Percentiles rank a stretch among this genome's conserved stretches.
These are phyloP conservation scores for Aethionema arabicum DNA, from an alignment of 345 rosid genomes.

Conservation along the genomic window DNA sequence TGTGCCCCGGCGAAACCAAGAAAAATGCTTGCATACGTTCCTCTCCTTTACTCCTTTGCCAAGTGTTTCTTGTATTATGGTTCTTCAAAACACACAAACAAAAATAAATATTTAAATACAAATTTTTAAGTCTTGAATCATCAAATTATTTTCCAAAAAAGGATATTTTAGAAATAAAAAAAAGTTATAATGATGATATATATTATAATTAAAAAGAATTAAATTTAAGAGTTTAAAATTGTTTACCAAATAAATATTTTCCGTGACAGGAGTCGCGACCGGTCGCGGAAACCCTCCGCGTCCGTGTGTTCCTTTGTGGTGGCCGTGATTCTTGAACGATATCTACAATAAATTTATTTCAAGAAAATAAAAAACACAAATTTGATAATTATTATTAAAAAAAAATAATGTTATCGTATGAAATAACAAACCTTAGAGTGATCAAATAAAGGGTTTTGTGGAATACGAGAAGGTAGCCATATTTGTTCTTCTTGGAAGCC, in stretches of 20 bases:
- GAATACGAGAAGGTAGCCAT: conserved; percentile 53
- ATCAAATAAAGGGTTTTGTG: conserved; percentile 46
- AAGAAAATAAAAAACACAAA: neutral
- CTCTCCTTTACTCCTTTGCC: conserved; percentile 41
- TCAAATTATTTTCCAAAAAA: neutral
- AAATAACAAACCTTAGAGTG: conserved; percentile 35
- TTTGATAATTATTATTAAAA: conserved; percentile 1
- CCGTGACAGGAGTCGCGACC: neutral
- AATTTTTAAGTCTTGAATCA: neutral
- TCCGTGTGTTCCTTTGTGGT: neutral
- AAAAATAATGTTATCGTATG: neutral
- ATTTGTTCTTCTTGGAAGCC: conserved; percentile 50
- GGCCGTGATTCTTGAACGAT: conserved; percentile 18
- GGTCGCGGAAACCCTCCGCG: conserved; percentile 12
- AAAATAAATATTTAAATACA: neutral
- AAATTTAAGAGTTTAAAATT: neutral
- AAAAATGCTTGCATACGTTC: conserved; percentile 82
- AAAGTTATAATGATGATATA: no score
- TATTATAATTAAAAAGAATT: neutral
- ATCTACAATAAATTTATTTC: conserved; percentile 2
- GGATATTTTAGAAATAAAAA: no score
- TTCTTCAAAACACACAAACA: conserved; percentile 21
- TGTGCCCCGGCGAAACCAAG: conserved; percentile 53
- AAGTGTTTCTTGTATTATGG: conserved; percentile 30
- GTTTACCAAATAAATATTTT: conserved; percentile 24